Base-by-base conservation (phyloP, 2,329 filamentous ascomycete species). In the Fusarium sp. region DNA sequence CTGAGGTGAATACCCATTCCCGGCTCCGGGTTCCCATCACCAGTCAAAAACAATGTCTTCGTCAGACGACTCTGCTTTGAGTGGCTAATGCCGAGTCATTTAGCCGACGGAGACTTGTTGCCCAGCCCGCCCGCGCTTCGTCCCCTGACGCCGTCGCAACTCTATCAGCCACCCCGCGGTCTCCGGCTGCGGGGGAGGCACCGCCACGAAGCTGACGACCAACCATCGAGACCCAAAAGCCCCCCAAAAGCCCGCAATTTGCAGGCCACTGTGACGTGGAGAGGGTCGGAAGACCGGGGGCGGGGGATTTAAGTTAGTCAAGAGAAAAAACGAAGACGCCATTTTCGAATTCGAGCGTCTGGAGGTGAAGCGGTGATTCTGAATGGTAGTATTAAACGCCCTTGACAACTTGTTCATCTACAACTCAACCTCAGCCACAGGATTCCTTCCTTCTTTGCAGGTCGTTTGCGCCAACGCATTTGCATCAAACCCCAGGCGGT, bases 161-260 rank as follows among this genome's bases (percentile, higher is more conserved):
- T 63, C 72, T 74, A 71, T 75, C 74, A 77, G 68, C 63, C 67
- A 74, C 73, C 75, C 75, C 75, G 73, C 75, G 63, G 75, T 75
- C 67, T 66, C 56, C 42, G 51, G 57, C 55, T 70, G 69, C 60
- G 69, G 72, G 71, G 69, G 57, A 72, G 40, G 46, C 35, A 49
- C 49, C 51, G 62, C 59, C 59, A 58, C 64, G 20, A 16, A n/a
- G n/a, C 42, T 38, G 61, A 36, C 61, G 44, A 44, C 69, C 71
- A 74, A 58, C 71, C 64, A 73, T 46, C 67, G 16, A 40, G 53
- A 35, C 20, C 55, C 29, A 24, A 24, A 24, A n/a, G n/a, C n/a
- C 4, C 31, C 31, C 31, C 11, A n/a, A 42, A 31, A 68, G 16
- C 44, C 60, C 60, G 60, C 61, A 65, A 58, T 66, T 65, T 40